These are phyloP conservation scores for Lathyrus tuberosus DNA, from an alignment of 306 rosid genomes.

Conservation along the genomic window DNA sequence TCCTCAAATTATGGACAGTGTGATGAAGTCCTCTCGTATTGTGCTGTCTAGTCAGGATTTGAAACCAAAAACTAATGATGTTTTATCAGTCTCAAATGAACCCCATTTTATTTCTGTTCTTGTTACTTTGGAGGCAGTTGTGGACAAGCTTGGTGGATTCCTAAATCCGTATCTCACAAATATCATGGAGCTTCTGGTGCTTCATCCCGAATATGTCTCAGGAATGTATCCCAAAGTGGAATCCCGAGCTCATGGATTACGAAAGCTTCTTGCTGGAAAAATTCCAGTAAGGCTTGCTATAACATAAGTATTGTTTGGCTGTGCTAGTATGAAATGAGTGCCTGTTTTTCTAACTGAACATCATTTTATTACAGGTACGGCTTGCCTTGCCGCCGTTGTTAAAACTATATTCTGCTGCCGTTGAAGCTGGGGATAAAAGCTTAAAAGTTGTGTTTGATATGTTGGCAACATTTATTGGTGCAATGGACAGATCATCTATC, in stretches of 20 bases:
- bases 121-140: slow-evolving; percentile 71
- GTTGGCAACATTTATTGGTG: slow-evolving; percentile 60
- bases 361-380: slow-evolving; percentile 68
- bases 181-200: slow-evolving; percentile 71
- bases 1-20: slow-evolving; percentile 72
- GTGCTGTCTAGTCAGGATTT: slow-evolving; percentile 44
- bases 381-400: slow-evolving; percentile 76
- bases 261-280: slow-evolving; percentile 70
- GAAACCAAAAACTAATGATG: slow-evolving; percentile 37
- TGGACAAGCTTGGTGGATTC: slow-evolving; percentile 86
- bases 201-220: slow-evolving; percentile 58
- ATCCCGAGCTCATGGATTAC: slow-evolving; percentile 60
- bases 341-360: slow-evolving; percentile 19
- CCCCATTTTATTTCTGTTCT: slow-evolving; percentile 60
- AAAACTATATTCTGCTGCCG: slow-evolving; percentile 56
- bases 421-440: slow-evolving; percentile 80
- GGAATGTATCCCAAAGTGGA: slow-evolving; percentile 63
- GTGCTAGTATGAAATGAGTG: slow-evolving; percentile 12
- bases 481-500: slow-evolving; percentile 77
- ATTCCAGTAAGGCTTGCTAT: slow-evolving; percentile 69
- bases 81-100: slow-evolving; percentile 48
- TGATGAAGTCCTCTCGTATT: slow-evolving; percentile 58
- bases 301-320: background rate
- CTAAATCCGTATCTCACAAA: slow-evolving; percentile 74
- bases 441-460: slow-evolving; percentile 69